Conservation (phyloP, 2,329 filamentous ascomycete species). For the Beauveria scarabaeidicola region DNA sequence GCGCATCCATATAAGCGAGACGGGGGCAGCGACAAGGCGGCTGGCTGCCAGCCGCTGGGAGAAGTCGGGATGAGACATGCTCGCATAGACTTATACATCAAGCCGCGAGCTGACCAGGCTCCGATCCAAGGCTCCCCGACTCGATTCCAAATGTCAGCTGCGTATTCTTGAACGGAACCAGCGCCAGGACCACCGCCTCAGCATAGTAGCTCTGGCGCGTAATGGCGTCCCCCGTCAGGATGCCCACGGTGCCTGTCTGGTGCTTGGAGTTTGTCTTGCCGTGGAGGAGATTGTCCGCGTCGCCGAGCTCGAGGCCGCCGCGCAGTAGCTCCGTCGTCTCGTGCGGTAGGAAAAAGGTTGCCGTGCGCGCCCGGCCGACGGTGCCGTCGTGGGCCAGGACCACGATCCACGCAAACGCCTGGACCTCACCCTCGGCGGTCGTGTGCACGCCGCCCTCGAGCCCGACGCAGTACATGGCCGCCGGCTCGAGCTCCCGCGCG, state of each 20-base stretch:
- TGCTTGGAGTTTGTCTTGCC: constrained; percentile 30
- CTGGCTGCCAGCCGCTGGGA: no score
- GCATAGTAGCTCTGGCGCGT: constrained; percentile 28
- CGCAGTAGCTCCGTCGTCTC: constrained; percentile 28
- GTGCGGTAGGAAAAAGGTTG: constrained; percentile 28
- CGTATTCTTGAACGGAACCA: constrained; percentile 32
- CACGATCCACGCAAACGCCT: constrained; percentile 34
- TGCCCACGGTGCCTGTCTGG: constrained; percentile 29
- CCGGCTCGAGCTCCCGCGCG: constrained; percentile 21
- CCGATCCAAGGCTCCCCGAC: no score
- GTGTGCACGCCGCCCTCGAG: constrained; percentile 32
- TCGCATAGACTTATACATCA: neutral
- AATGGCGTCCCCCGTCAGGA: constrained; percentile 30
- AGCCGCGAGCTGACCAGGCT: neutral
- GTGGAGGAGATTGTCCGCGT: constrained; percentile 31
- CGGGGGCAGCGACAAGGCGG: no score
- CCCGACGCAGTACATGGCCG: constrained; percentile 32
- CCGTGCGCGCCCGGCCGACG: constrained; percentile 29
- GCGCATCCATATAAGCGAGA: no score
- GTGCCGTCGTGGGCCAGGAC: constrained; percentile 21
- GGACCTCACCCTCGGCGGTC: constrained; percentile 17
- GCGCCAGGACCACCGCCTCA: constrained; percentile 30
- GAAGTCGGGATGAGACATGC: no score
- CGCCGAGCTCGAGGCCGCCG: constrained; percentile 30
- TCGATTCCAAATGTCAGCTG: constrained; percentile 22